phyloP scores from a whole-genome alignment of 2,329 filamentous ascomycete species.

The Penicillium rolfsii region DNA sequence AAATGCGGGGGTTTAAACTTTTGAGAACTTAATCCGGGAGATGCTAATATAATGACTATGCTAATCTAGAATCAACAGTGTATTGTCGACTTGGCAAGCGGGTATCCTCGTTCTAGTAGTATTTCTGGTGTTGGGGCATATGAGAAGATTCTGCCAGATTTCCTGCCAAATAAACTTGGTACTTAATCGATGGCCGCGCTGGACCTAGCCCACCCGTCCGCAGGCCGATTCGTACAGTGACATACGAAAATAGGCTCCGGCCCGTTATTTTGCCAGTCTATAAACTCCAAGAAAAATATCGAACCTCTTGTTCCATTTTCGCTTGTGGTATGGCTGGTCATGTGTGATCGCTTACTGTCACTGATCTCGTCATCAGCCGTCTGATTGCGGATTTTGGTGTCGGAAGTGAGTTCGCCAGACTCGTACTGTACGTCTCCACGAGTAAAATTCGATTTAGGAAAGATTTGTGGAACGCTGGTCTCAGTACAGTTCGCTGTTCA shows the following conservation, averaged over 20 bases:
- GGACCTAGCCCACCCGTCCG: no score
- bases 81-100: no score
- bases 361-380: not conserved
- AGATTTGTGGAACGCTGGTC: not conserved
- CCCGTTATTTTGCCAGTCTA: not conserved
- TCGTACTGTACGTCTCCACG: not conserved
- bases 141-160: no score
- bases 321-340: not conserved
- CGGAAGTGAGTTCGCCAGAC: not conserved
- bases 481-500: not conserved
- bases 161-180: no score
- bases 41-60: no score
- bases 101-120: no score
- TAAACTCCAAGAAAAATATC: not conserved
- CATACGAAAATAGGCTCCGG: not conserved
- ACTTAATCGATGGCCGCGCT: no score
- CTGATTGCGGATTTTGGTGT: not conserved
- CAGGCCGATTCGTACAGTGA: no score
- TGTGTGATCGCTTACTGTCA: not conserved
- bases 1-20: no score
- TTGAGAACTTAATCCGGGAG: no score
- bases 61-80: no score
- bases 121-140: no score
- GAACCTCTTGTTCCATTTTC: not conserved
- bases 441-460: not conserved